Evolutionary conservation across 371 early-diverging fungal genomes (phyloP).

Genomic region (Mucor velutinosus): DNA sequence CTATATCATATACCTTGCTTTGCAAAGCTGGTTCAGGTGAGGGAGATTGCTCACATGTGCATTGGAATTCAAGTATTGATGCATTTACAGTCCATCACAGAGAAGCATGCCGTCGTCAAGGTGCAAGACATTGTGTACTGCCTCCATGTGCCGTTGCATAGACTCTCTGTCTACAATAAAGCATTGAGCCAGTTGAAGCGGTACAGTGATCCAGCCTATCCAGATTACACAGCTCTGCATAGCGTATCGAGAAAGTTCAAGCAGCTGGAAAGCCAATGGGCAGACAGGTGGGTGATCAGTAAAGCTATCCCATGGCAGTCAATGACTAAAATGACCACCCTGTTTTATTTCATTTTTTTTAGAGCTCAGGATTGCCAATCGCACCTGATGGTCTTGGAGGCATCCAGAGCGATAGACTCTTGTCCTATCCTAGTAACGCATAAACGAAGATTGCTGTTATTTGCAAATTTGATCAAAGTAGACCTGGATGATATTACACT

Average conservation of each 20-base stretch:
- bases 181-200: conserved; percentile 14
- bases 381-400: conserved; percentile 25
- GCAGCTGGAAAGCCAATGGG: conserved; percentile 9
- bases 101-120: background rate
- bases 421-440: conserved; percentile 29
- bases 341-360: too few species aligned
- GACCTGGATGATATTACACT: conserved; percentile 26
- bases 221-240: conserved; percentile 22
- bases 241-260: conserved; percentile 8
- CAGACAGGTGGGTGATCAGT: conserved; percentile 11
- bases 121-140: conserved; percentile 7
- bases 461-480: conserved; percentile 28
- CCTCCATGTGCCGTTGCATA: conserved; percentile 15
- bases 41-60: background rate
- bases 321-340: background rate
- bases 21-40: conserved; percentile 25
- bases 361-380: conserved; percentile 24
- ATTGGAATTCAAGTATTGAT: background rate
- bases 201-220: conserved; percentile 23
- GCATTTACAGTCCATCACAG: background rate
- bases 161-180: conserved; percentile 13
- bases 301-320: background rate
- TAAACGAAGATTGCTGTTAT: conserved; percentile 24
- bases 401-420: conserved; percentile 14
- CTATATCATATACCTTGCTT: conserved; percentile 29